Evolutionary conservation across 371 early-diverging fungal genomes (phyloP), one percentile per base, ranked within the genome.

Genomic region (Mucor indicus): DNA sequence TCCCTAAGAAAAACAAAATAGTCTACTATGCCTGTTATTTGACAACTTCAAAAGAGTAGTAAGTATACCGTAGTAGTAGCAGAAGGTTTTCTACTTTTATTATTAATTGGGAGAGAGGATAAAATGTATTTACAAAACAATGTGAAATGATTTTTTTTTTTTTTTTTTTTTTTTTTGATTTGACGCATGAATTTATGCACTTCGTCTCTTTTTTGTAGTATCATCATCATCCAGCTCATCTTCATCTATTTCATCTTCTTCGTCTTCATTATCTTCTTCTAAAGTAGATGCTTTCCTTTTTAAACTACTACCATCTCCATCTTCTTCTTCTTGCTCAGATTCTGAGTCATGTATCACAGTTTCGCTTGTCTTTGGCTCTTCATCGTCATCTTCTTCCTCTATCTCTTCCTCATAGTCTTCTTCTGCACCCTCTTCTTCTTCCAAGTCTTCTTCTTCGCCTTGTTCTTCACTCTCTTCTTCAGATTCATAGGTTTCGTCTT

Each of bases 311-410:
- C 44, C 46, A n/a, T 59, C 53, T 2, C 44, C 50, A 4, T 44
- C 59, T 23, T 16, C 22, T 22, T 25, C 33, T 29, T 36, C 44
- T 15, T 44, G 30, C 5, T 38, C 48, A 12, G 31, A 32, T 7
- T 31, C 44, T n/a, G 31, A 21, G 11, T 33, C 44, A 2, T 15
- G 31, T 47, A 9, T 42, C 24, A 27, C 42, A 38, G 17, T 27
- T 15, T 16, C 27, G n/a, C 38, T 21, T 23, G 30, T 38, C 23
- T 30, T 30, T 30, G 35, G 32, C 23, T 24, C 49, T 23, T 48
- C 44, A 13, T 55, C 50, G 13, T 55, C 55, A 13, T 38, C 38
- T 0, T 55, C 50, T 17, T 55, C 55, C 3, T 46, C 45, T 41
- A 42, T 44, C 3, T 50, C 47, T 0, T 48, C 57, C 19, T 43